Percentiles rank a stretch among this genome's conserved stretches.
phyloP scores from a whole-genome alignment of 2,329 filamentous ascomycete genomes.

The Fusarium mangiferae region DNA sequence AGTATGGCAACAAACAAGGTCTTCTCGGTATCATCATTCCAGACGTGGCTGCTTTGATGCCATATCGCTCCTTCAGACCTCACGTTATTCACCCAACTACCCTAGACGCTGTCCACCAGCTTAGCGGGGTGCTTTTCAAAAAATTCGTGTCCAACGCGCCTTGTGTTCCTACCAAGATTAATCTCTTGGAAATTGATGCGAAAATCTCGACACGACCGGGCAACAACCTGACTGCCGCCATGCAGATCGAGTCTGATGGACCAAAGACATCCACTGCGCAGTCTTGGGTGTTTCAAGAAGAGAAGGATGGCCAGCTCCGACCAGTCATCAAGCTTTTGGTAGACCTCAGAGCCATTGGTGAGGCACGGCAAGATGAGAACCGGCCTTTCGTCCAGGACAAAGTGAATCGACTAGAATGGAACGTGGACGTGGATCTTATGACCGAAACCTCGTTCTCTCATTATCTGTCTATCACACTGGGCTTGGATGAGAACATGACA shows the following conservation, averaged over 20 bases:
- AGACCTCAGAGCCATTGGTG: neutral
- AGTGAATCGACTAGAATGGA: neutral
- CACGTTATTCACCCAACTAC: conserved; percentile 7
- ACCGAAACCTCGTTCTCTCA: neutral
- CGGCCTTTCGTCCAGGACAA: conserved; percentile 2
- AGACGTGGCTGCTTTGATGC: conserved; percentile 6
- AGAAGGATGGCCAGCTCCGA: neutral
- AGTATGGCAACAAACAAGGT: conserved; percentile 1
- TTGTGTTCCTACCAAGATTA: conserved; percentile 3
- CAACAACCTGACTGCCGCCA: conserved; percentile 1
- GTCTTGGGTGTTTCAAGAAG: conserved; percentile 4
- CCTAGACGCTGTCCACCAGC: conserved; percentile 3
- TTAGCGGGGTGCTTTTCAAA: conserved; percentile 1
- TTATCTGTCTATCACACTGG: neutral
- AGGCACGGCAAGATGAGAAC: neutral
- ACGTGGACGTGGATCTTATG: neutral
- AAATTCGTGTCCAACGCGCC: conserved; percentile 13
- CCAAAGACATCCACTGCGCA: neutral
- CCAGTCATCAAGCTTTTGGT: neutral
- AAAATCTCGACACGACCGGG: neutral
- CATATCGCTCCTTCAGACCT: conserved; percentile 1
- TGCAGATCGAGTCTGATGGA: neutral
- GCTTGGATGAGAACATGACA: neutral
- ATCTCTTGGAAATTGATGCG: neutral
- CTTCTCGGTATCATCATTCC: conserved; percentile 1